Base-by-base conservation (phyloP, 202 grass and related monocot genomes). In the Schoenoplectus tabernaemontani region DNA sequence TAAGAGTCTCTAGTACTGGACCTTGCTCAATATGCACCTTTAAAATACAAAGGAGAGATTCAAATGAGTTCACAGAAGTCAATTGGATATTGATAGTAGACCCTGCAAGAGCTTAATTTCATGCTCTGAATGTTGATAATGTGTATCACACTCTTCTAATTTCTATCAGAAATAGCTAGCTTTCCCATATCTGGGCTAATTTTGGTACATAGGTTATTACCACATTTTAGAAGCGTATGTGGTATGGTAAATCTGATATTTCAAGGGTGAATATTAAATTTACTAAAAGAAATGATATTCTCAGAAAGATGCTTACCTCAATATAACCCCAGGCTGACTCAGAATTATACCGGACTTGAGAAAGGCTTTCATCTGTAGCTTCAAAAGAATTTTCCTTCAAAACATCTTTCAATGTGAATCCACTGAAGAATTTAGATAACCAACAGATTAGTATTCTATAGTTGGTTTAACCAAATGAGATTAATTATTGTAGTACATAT, bases 21-120 rank as follows among this genome's bases (percentile, higher is more conserved):
- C 92, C 96, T 91, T 99, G 96, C 85, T 99, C 96, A 2, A 99
- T 82, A 81, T 99, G 96, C 58, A 99, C 87, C 96, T n/a, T 99
- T 66, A 24, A 32, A 68, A 56, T 33, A 13, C 57, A 51, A 78
- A 15, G 24, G 47, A 79, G 9, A 57, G 17, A 2, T 28, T 84
- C 67, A n/a, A 82, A 33, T 48, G 17, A 30, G 23, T 71, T 71
- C 30, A 47, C 17, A 66, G 1, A 70, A 47, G 67, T 28, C 67
- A 26, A n/a, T 48, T 71, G 10, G 10, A 71, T 47, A 48, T 15
- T 22, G 26, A n/a, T n/a, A 26, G 42, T 48, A 9, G 22, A 16
- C 9, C 42, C 22, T 28, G 9, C 39, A 71, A 15, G 11, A 72
- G 68, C 43, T 50, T 44, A 48, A 70, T 16, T 72, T 47, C 10